Evolutionary conservation across 2,329 filamentous ascomycete species (phyloP).

Genomic region (Fusarium chuoi): DNA sequence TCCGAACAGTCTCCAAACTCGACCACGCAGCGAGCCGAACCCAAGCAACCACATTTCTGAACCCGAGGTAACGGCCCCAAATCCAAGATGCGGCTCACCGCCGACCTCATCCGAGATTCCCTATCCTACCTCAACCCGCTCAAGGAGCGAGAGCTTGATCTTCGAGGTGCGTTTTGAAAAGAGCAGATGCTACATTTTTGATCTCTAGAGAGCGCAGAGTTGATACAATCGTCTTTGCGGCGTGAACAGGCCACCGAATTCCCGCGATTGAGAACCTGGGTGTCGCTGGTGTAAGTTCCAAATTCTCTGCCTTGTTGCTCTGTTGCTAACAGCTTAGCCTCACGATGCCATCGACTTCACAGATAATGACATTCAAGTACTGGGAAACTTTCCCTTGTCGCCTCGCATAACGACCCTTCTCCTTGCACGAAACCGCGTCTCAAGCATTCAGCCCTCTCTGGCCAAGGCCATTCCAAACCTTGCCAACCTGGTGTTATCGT

Average conservation of each 20-base stretch:
- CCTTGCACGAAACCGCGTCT: conserved; percentile 87
- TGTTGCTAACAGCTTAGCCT: conserved; percentile 64
- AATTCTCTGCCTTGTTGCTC: not conserved
- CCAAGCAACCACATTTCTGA: not conserved
- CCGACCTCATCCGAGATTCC: conserved; percentile 92
- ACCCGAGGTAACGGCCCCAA: conserved; percentile 40
- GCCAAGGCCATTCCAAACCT: conserved; percentile 83
- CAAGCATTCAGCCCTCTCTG: conserved; percentile 80
- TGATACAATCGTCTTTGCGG: conserved; percentile 73
- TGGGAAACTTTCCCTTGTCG: conserved; percentile 92
- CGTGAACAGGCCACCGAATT: conserved; percentile 91
- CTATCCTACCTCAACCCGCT: conserved; percentile 98
- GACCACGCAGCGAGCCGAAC: not conserved
- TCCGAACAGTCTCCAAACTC: not conserved
- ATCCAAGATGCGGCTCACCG: conserved; percentile 87
- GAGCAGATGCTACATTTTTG: conserved; percentile 90
- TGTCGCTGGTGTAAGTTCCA: conserved; percentile 81
- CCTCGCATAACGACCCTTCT: conserved; percentile 89
- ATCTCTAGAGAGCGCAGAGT: conserved; percentile 70
- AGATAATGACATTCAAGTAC: conserved; percentile 92
- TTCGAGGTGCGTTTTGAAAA: conserved; percentile 97
- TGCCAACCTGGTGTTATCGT: conserved; percentile 81
- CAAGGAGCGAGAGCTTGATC: conserved; percentile 98
- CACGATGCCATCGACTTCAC: conserved; percentile 98
- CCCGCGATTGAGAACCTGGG: conserved; percentile 97